Evolutionary conservation across 257 asterid species (phyloP).

Genomic region (Fraxinus anomala): DNA sequence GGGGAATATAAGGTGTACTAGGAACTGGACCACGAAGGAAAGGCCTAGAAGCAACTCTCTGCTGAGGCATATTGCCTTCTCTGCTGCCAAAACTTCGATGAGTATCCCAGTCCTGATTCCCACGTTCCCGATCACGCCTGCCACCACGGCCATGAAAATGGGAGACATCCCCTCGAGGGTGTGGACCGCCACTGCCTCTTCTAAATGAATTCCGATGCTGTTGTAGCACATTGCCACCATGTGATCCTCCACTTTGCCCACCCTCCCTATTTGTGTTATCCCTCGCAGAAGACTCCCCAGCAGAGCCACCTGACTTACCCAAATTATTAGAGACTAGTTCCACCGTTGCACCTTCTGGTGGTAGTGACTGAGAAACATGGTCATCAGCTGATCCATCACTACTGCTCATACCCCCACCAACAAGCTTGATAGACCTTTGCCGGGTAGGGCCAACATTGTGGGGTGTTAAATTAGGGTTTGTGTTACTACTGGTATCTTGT

Average conservation of each 20-base stretch:
- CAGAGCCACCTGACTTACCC: slow-evolving; percentile 37
- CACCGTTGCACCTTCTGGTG: slow-evolving; percentile 35
- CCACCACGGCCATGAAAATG: slow-evolving; percentile 51
- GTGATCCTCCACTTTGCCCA: slow-evolving; percentile 55
- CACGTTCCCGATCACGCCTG: slow-evolving; percentile 70
- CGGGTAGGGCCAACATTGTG: slow-evolving; percentile 47
- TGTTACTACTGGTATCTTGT: slow-evolving; percentile 38
- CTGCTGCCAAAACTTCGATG: slow-evolving; percentile 58
- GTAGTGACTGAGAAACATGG: slow-evolving; percentile 40
- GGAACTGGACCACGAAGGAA: slow-evolving; percentile 53
- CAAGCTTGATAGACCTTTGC: slow-evolving; percentile 55
- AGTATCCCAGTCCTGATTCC: slow-evolving; percentile 49
- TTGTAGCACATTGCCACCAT: slow-evolving; percentile 54
- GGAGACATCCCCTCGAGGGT: slow-evolving; percentile 63
- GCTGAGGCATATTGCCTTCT: slow-evolving; percentile 54
- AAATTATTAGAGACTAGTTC: slow-evolving; percentile 34
- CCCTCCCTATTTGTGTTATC: slow-evolving; percentile 50
- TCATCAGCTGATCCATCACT: slow-evolving; percentile 39
- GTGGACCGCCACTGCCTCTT: slow-evolving; percentile 60
- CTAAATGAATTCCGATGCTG: slow-evolving; percentile 56
- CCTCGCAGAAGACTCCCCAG: slow-evolving; percentile 41
- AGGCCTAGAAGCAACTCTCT: slow-evolving; percentile 53
- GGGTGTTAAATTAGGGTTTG: slow-evolving; percentile 39
- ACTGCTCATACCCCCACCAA: slow-evolving; percentile 45
- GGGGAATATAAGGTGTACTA: slow-evolving; percentile 45